phyloP scores from a whole-genome alignment of 2,329 filamentous ascomycete species.

The Fusarium phyllophilum region DNA sequence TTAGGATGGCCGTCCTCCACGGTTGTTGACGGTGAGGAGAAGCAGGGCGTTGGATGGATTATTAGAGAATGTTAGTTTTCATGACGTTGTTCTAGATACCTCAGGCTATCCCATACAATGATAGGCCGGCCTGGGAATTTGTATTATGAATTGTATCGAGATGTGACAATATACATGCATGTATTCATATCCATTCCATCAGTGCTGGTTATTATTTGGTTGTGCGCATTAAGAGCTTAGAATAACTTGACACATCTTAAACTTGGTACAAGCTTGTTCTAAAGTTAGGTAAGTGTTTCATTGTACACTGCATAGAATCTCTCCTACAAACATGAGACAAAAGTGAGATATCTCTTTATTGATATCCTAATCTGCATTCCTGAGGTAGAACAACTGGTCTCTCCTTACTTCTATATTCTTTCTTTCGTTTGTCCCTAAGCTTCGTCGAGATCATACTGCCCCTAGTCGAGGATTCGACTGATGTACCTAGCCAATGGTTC shows the following conservation, averaged over 20 bases:
- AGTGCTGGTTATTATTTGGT: not conserved
- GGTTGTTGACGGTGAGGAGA: slow-evolving; percentile 23
- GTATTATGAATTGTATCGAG: slow-evolving; percentile 36
- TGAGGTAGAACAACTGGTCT: not conserved
- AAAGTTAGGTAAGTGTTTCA: not conserved
- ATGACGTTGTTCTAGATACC: slow-evolving; percentile 39
- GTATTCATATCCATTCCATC: slow-evolving; percentile 21
- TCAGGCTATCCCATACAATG: slow-evolving; percentile 15
- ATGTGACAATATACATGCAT: slow-evolving; percentile 33
- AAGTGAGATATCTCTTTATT: not conserved
- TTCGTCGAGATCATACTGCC: too few species aligned
- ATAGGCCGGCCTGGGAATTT: slow-evolving; percentile 26
- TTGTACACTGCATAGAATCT: not conserved
- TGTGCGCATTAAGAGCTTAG: not conserved
- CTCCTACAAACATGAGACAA: not conserved
- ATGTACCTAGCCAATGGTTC: slow-evolving; percentile 60
- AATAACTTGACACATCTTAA: not conserved
- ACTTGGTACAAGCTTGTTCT: not conserved
- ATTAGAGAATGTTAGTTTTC: slow-evolving; percentile 43
- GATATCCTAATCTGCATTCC: not conserved
- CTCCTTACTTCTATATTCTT: not conserved
- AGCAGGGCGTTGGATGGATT: slow-evolving; percentile 46
- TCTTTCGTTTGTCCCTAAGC: not conserved
- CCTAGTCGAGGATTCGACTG: slow-evolving; percentile 48
- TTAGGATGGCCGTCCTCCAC: slow-evolving; percentile 34